phyloP scores from a whole-genome alignment of 2,329 filamentous ascomycete genomes.

The Ceratocystis eucalypticola region DNA sequence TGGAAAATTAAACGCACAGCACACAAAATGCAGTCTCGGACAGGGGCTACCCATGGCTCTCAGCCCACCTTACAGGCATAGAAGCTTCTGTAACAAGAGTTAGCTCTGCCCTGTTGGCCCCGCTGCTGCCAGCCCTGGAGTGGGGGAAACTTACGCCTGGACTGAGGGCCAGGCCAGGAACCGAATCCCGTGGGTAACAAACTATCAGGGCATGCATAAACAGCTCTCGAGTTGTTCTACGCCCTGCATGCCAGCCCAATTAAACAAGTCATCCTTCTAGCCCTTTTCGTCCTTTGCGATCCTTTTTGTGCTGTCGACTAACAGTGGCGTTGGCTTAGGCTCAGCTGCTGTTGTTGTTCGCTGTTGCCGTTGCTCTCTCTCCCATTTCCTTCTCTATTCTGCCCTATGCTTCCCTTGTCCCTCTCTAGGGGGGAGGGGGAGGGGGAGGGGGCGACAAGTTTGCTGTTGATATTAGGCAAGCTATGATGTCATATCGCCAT shows the following conservation, averaged over 20 bases:
- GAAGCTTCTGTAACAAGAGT: background rate
- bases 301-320: background rate
- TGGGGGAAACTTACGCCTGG: background rate
- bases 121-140: background rate
- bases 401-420: background rate
- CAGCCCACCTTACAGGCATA: background rate
- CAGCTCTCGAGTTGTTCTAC: constrained; percentile 1
- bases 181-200: constrained; percentile 2
- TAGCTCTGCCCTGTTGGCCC: background rate
- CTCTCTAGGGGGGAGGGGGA: background rate
- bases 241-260: constrained; percentile 6
- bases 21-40: background rate
- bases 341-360: background rate
- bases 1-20: background rate
- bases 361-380: background rate
- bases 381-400: background rate
- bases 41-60: background rate
- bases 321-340: background rate
- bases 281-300: background rate
- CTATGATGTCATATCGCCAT: background rate
- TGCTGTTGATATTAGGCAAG: background rate
- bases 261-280: background rate
- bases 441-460: background rate
- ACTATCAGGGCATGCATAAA: constrained; percentile 3
- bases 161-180: background rate